Percentiles rank a stretch among this genome's conserved stretches.
Evolutionary conservation across 805 yeast genomes (phyloP).

Genomic region (Blastobotrys americana): DNA sequence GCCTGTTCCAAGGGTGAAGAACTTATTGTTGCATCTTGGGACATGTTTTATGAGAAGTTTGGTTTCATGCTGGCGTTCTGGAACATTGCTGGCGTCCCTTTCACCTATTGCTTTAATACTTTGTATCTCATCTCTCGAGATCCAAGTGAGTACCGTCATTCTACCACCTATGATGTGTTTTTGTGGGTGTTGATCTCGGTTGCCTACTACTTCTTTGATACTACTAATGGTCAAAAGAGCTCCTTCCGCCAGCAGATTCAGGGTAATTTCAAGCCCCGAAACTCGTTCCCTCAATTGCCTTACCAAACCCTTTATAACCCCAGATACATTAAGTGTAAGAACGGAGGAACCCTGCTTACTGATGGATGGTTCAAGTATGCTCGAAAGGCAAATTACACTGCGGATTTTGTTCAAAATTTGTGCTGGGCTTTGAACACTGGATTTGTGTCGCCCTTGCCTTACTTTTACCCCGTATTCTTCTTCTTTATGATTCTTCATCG

Average conservation of each 20-base stretch:
- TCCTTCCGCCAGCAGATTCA: slow-evolving; percentile 68
- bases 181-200: slow-evolving; percentile 50
- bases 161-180: slow-evolving; percentile 49
- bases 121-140: slow-evolving; percentile 74
- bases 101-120: slow-evolving; percentile 93
- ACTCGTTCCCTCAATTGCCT: slow-evolving; percentile 90
- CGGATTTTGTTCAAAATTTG: slow-evolving; percentile 80
- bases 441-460: slow-evolving; percentile 78
- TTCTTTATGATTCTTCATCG: slow-evolving; percentile 81
- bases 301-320: slow-evolving; percentile 78
- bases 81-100: slow-evolving; percentile 99
- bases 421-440: slow-evolving; percentile 94
- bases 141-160: slow-evolving; percentile 76
- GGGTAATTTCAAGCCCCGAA: slow-evolving; percentile 71
- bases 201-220: slow-evolving; percentile 90
- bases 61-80: slow-evolving; percentile 99
- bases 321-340: slow-evolving; percentile 70
- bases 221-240: slow-evolving; percentile 92
- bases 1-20: slow-evolving; percentile 98
- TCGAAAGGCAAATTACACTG: slow-evolving; percentile 91
- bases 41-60: slow-evolving; percentile 97
- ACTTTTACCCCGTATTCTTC: slow-evolving; percentile 94
- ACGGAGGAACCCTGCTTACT: slow-evolving; percentile 75
- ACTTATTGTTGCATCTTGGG: slow-evolving; percentile 96
- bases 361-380: slow-evolving; percentile 96